Percentiles rank a stretch among this genome's conserved stretches.
phyloP scores from a whole-genome alignment of 176 grass and related monocot genomes.

The Avena eriantha region DNA sequence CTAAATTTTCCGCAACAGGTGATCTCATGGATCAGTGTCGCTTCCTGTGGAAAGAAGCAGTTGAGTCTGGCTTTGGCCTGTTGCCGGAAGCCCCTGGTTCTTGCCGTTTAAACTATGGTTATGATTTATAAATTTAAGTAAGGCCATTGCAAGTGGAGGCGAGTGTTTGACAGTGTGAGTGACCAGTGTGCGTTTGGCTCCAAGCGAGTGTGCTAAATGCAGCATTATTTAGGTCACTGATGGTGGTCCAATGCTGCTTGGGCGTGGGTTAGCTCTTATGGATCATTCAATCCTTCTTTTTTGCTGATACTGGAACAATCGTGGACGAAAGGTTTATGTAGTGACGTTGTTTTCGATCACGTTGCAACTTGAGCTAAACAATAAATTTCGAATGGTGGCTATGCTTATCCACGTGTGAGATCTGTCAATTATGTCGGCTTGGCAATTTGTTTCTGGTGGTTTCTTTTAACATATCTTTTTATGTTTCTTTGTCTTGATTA shows the following conservation, averaged over 20 bases:
- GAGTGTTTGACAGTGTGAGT: background rate
- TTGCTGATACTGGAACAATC: background rate
- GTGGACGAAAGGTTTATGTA: constrained; percentile 23
- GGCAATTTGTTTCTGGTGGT: background rate
- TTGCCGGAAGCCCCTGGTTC: background rate
- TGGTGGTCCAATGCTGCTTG: constrained; percentile 27
- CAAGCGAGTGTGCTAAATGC: constrained; percentile 33
- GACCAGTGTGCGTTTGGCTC: constrained; percentile 2
- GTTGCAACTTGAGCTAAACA: constrained; percentile 7
- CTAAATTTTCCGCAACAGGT: constrained; percentile 10
- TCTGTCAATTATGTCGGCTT: constrained; percentile 30
- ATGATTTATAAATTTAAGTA: background rate
- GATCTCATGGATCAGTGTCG: constrained; percentile 33
- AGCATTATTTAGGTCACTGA: constrained; percentile 24
- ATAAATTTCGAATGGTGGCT: constrained; percentile 20
- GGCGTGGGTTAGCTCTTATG: background rate
- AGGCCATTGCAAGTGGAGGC: background rate
- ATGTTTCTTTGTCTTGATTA: constrained; percentile 20
- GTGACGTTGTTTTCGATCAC: constrained; percentile 13
- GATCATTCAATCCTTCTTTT: background rate
- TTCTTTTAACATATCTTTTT: constrained; percentile 14
- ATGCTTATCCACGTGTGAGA: constrained; percentile 47
- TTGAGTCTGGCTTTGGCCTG: background rate
- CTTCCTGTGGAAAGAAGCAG: constrained; percentile 12
- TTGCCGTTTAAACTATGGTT: constrained; percentile 3